Evolutionary conservation across 2,329 filamentous ascomycete species (phyloP).

Genomic region (Venturia aucupariae): DNA sequence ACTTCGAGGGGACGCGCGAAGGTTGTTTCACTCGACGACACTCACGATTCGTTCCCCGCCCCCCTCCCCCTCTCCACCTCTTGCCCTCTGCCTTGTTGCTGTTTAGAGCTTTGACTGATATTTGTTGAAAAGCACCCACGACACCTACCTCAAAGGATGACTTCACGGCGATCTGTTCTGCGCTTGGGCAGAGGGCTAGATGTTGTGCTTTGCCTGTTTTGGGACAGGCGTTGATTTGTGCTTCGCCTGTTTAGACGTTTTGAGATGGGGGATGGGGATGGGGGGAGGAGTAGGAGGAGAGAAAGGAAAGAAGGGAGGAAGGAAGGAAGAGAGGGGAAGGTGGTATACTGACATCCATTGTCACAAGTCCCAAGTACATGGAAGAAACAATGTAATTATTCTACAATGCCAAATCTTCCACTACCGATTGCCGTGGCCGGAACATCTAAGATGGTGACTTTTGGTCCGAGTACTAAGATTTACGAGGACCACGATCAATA

Average conservation of each 20-base stretch:
- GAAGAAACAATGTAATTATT: background rate
- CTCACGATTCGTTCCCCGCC: too few species aligned
- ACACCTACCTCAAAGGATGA: conserved; percentile 31
- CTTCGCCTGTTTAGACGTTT: conserved; percentile 16
- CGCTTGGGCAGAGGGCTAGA: conserved; percentile 45
- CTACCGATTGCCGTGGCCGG: too few species aligned
- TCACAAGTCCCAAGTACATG: too few species aligned
- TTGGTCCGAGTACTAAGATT: too few species aligned
- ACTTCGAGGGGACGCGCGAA: too few species aligned
- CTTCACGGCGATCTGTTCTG: conserved; percentile 40
- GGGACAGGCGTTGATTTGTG: conserved; percentile 30
- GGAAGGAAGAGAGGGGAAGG: too few species aligned
- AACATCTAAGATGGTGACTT: too few species aligned
- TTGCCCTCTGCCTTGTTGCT: too few species aligned
- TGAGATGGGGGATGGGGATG: background rate
- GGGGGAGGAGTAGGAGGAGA: background rate
- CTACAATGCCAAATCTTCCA: background rate
- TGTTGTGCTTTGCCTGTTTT: conserved; percentile 48
- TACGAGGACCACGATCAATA: too few species aligned
- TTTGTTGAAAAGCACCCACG: conserved; percentile 23
- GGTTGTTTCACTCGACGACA: too few species aligned
- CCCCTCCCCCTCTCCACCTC: too few species aligned
- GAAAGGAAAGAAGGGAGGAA: background rate
- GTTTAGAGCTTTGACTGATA: too few species aligned
- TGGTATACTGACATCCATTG: conserved; percentile 1